Evolutionary conservation across 148 eudicot species (phyloP), one percentile per base, ranked within the genome.

Genomic region (Persicaria maculosa): DNA sequence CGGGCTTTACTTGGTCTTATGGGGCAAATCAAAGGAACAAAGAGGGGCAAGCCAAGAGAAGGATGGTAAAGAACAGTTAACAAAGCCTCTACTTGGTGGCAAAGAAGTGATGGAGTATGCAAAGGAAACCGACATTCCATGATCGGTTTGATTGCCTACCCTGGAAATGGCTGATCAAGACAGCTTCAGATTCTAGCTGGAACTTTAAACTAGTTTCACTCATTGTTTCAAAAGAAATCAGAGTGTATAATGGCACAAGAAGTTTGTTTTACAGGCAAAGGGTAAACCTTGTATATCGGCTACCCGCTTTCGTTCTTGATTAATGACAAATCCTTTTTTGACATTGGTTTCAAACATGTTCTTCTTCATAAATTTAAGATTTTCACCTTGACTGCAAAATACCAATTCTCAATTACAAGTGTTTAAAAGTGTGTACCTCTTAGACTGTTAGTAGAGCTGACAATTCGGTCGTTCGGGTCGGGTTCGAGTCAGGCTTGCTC

Each of bases 1-100:
- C 15, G 97, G 97, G 3, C 88, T 89, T 6, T 91, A 91, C 87
- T 75, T 84, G 53, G 97, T 88, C 7, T 65, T 89, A 73, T 89
- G 97, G 97, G 97, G 97, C 53, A 91, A 91, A 84, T 78, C 85
- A 55, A 82, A 72, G 25, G 97, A 91, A 69, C 71, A 72, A 40
- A 86, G 72, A 72, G 50, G 36, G 19, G 80, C 72, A 79, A 76
- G 45, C 47, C 78, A 80, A 74, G 86, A 80, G 25, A 67, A 77
- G 20, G 87, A 83, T 45, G 81, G 68, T 17, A 16, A 46, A 46
- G 54, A 79, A 22, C 80, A 80, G 55, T 73, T 89, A 75, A 86
- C 84, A 52, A 89, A 82, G 76, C 90, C 80, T 83, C 90, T 91
- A 43, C 81, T 91, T 50, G 81, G 77, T 0, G 80, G 80, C 36